Evolutionary conservation across 257 asterid species (phyloP), one percentile per base, ranked within the genome.

Genomic region (Salvia rosmarinus): DNA sequence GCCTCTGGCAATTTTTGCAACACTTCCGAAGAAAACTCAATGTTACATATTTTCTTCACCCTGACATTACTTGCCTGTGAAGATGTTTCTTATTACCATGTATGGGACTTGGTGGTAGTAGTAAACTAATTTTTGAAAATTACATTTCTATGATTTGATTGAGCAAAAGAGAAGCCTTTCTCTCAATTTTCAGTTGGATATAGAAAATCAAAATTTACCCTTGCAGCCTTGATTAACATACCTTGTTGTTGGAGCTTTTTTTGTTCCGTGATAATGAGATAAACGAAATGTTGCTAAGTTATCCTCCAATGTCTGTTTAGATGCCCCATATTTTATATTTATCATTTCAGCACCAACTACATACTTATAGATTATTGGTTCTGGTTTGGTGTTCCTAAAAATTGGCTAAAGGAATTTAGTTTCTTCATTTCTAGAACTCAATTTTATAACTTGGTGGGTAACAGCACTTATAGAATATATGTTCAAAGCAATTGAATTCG

Each of bases 231-330:
- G 16, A 25, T 1, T 21, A 60, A 4, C 34, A 7, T 19, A 57
- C 63, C 47, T 6, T 2, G 9, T 16, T 66, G 3, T 5, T 60
- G 54, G 42, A 35, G 70, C 47, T 49, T 49, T 55, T 55, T 14
- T 54, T 34, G 73, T 47, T 75, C 28, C 69, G 10, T 44, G 56
- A 46, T 59, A 47, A 21, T 46, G 73, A 30, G n/a, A 25, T 57
- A 20, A 51, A 19, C 28, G 44, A 64, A 6, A 56, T 46, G 61
- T 21, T 34, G 37, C 35, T 39, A 46, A 28, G 57, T 37, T 54
- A 21, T 12, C 70, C 4, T 9, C 1, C 3, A 3, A 16, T 32
- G 37, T 43, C 47, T 13, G 54, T 46, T 47, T 20, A 23, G 35
- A 30, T 76, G 32, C 58, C 40, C 59, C 42, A 30, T 14, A 8